Evolutionary conservation across 352 stramenopile species (phyloP).

Genomic region (Phytophthora cactorum): DNA sequence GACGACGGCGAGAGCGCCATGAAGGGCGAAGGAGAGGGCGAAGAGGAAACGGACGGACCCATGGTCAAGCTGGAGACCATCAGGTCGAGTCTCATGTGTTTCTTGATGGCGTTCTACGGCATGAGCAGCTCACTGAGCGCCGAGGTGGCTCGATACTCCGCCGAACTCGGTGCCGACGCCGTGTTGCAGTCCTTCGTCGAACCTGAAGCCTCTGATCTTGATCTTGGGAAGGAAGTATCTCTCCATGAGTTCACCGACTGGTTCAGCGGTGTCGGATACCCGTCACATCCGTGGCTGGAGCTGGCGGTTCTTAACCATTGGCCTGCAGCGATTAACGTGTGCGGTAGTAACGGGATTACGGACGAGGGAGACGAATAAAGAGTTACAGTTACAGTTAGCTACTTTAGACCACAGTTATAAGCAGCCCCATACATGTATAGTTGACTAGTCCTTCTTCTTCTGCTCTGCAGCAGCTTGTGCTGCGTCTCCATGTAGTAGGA

Average conservation of each 20-base stretch:
- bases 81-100: slow-evolving; percentile 70
- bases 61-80: slow-evolving; percentile 66
- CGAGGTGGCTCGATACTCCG: slow-evolving; percentile 75
- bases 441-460: slow-evolving; percentile 34
- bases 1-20: slow-evolving; percentile 32
- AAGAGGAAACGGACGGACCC: slow-evolving; percentile 16
- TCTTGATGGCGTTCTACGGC: slow-evolving; percentile 86
- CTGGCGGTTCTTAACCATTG: slow-evolving; percentile 81
- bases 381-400: slow-evolving; percentile 14
- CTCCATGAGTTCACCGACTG: slow-evolving; percentile 77
- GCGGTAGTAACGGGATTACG: slow-evolving; percentile 48
- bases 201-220: slow-evolving; percentile 28
- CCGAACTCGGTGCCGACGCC: slow-evolving; percentile 69
- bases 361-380: slow-evolving; percentile 32
- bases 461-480: neutral
- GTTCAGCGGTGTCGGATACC: slow-evolving; percentile 74
- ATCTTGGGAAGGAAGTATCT: slow-evolving; percentile 53
- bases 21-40: slow-evolving; percentile 30
- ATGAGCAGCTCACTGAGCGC: slow-evolving; percentile 81
- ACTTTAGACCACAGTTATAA: slow-evolving; percentile 19
- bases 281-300: slow-evolving; percentile 80
- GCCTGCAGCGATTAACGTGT: slow-evolving; percentile 77
- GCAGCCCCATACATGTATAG: slow-evolving; percentile 7
- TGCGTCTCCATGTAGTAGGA: slow-evolving; percentile 70
- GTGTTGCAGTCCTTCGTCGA: slow-evolving; percentile 66